Conservation (phyloP, 768 basidiomycete genomes). For the Pholiota microspora region DNA sequence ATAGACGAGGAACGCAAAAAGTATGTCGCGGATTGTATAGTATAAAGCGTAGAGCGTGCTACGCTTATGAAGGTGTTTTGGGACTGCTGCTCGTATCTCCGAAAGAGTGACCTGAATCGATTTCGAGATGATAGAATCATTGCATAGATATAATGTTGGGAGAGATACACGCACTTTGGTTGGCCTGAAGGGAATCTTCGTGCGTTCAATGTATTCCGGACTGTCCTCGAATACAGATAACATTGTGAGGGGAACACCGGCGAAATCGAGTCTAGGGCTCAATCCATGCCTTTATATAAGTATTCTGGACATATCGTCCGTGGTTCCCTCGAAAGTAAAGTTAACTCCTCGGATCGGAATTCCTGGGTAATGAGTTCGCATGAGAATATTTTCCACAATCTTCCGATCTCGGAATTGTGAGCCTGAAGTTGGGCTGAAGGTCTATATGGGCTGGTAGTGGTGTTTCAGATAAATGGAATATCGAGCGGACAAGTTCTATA, state of each 20-base stretch:
- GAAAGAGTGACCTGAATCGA: constrained; percentile 33
- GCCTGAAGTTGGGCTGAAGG: no score
- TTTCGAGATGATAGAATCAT: no score
- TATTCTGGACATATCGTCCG: background rate
- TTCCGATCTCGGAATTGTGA: no score
- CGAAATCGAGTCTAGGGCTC: background rate
- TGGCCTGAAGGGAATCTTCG: background rate
- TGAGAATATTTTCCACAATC: no score
- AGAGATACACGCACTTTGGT: background rate
- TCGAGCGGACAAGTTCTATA: no score
- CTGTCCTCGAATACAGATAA: background rate
- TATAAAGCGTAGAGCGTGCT: constrained; percentile 9
- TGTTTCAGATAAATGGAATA: no score
- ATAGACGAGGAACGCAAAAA: constrained; percentile 8
- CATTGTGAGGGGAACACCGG: background rate
- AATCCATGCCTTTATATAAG: background rate
- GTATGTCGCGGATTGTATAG: background rate
- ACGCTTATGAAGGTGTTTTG: constrained; percentile 42
- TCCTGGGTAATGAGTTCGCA: no score
- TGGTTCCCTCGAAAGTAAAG: no score
- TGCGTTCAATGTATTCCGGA: background rate
- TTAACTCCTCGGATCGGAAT: background rate
- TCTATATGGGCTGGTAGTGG: no score
- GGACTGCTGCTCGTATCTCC: constrained; percentile 48
- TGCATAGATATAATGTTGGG: background rate